A percentile compares a stretch with the other conserved stretches of the same genome.
These are phyloP conservation scores for Mrakia hoshinonis DNA, from an alignment of 768 basidiomycete genomes.

Conservation along the genomic window DNA sequence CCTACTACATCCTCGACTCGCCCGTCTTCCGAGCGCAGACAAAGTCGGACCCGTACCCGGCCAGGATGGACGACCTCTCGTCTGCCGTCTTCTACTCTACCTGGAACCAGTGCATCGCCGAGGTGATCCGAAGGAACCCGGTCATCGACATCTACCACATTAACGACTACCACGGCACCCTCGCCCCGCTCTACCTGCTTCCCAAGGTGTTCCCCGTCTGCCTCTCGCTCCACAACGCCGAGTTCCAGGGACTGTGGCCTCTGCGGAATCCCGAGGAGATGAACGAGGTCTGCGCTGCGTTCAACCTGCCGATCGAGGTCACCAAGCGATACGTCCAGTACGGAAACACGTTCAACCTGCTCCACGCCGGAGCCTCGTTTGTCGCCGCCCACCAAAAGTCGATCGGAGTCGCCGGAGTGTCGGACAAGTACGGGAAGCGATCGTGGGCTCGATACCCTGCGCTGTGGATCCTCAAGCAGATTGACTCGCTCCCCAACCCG, in stretches of 20 bases:
- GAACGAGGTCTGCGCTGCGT: slow-evolving; percentile 96
- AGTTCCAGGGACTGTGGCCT: slow-evolving; percentile 89
- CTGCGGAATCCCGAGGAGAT: slow-evolving; percentile 44
- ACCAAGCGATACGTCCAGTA: slow-evolving; percentile 95
- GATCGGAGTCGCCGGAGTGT: slow-evolving; percentile 89
- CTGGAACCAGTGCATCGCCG: slow-evolving; percentile 94
- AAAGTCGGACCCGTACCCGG: slow-evolving; percentile 70
- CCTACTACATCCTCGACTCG: slow-evolving; percentile 84
- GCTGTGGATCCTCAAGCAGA: slow-evolving; percentile 79
- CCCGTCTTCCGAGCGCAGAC: slow-evolving; percentile 98
- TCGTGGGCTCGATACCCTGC: slow-evolving; percentile 95
- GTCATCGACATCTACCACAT: slow-evolving; percentile 60
- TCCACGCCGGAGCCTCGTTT: slow-evolving; percentile 86
- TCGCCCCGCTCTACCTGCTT: slow-evolving; percentile 80
- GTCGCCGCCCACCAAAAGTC: slow-evolving; percentile 89
- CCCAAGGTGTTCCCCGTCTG: slow-evolving; percentile 85
- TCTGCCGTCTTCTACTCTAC: slow-evolving; percentile 94
- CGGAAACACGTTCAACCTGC: slow-evolving; percentile 91
- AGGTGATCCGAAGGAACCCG: slow-evolving; percentile 75
- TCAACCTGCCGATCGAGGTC: slow-evolving; percentile 92
- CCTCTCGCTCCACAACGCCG: slow-evolving; percentile 89
- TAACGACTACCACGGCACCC: slow-evolving; percentile 76
- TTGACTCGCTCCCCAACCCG: slow-evolving; percentile 93
- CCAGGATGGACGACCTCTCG: not conserved
- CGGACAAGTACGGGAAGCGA: slow-evolving; percentile 95